phyloP scores from a whole-genome alignment of 2,329 filamentous ascomycete species.

The Acarospora socialis region DNA sequence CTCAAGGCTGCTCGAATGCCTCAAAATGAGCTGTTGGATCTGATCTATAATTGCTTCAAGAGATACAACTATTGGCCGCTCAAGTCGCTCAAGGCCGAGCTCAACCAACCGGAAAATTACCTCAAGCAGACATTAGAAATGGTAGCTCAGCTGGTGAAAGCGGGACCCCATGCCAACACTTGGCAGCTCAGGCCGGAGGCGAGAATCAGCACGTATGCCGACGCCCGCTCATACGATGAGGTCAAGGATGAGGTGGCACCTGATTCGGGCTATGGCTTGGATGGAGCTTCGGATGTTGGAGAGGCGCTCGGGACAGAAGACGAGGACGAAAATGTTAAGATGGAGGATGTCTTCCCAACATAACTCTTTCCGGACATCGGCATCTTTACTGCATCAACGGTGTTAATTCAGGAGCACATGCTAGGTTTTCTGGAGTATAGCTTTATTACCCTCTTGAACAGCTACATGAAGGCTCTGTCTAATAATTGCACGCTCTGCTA shows the following conservation, averaged over 20 bases:
- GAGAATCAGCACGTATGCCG: conserved; percentile 36
- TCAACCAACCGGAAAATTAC: conserved; percentile 85
- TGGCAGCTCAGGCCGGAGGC: conserved; percentile 70
- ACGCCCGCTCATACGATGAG: conserved; percentile 26
- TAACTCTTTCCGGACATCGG: conserved; percentile 1
- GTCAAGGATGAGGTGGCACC: conserved; percentile 39
- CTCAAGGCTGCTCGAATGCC: conserved; percentile 76
- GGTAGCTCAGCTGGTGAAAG: conserved; percentile 69
- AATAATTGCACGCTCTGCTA: no score
- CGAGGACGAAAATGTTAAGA: conserved; percentile 52
- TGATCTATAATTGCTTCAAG: conserved; percentile 70
- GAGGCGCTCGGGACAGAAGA: conserved; percentile 48
- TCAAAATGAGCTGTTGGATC: conserved; percentile 73
- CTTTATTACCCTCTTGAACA: no score
- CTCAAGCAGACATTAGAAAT: conserved; percentile 73
- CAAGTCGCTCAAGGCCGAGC: conserved; percentile 60
- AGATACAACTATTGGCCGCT: conserved; percentile 90
- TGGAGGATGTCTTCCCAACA: conserved; percentile 56
- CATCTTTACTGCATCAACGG: background rate
- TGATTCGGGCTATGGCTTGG: conserved; percentile 31
- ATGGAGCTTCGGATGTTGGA: conserved; percentile 38
- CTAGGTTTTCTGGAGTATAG: no score
- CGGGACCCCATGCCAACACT: conserved; percentile 69
- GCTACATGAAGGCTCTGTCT: no score
- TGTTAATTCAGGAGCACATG: background rate